Base-by-base conservation (phyloP, 345 rosid species). In the Eucalyptus virginea region DNA sequence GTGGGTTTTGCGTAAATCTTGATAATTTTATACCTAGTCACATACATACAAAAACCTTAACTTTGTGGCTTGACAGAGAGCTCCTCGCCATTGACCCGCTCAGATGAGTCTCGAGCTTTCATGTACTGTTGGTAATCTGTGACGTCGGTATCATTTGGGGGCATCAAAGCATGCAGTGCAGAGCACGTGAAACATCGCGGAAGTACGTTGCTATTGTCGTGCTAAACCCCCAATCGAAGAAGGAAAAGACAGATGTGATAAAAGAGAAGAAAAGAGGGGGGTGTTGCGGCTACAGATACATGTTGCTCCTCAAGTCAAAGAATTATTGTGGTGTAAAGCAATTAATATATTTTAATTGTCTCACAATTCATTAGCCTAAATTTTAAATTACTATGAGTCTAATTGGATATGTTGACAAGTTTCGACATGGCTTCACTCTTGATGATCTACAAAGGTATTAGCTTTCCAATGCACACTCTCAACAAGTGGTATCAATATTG, bases 281-380 rank as follows among this genome's bases (percentile, higher is more conserved):
- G 21, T 51, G 54, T 51, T 51, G 23, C 23, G 2, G 54, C 0
- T 1, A 51, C 0, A 0, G 4, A 51, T 51, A 17, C 9, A 3
- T 51, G 21, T 7, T 51, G 2, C 54, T 16, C 19, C 52, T 50
- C 19, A 50, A 50, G 52, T 50, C 8, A 6, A 16, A 50, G 19
- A 50, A 50, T 16, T 50, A 50, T 16, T 19, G 1, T 54, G 5
- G 26, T 54, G 26, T 54, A 17, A 6, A 51, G 8, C 1, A 6
- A 23, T 54, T 54, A 54, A 54, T 54, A 9, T 23, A 23, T 54
- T 54, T 23, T 23, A 54, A 5, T 54, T 54, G 1, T 21, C 60
- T 54, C 60, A 54, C 60, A 54, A 54, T 9, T 54, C 28, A 54
- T 54, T 54, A 54, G 3, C 60, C 26, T 54, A 54, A 54, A 19